Conservation (phyloP, 805 yeast species). For the Candida rishiriensis region DNA sequence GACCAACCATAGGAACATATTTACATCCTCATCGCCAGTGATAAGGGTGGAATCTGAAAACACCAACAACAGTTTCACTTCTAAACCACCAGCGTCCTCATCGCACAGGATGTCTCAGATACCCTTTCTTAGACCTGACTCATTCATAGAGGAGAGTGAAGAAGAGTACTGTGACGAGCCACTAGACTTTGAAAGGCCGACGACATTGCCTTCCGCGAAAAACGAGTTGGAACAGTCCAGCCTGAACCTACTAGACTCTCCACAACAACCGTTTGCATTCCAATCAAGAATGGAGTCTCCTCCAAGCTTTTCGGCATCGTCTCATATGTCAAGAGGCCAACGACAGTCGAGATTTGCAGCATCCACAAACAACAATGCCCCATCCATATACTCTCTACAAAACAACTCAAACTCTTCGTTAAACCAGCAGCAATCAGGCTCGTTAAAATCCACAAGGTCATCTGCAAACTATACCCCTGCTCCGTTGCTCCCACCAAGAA, state of each 20-base stretch:
- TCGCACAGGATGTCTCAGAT: slow-evolving; percentile 7
- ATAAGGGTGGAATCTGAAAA: no score
- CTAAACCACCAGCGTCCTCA: no score
- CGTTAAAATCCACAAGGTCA: slow-evolving; percentile 13
- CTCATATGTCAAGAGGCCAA: background rate
- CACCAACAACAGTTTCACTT: no score
- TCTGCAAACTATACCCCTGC: slow-evolving; percentile 21
- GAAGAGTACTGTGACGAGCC: slow-evolving; percentile 6
- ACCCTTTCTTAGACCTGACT: slow-evolving; percentile 15
- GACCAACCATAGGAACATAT: no score
- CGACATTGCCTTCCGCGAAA: background rate
- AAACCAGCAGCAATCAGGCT: slow-evolving; percentile 7
- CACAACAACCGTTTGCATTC: background rate
- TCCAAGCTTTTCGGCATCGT: background rate
- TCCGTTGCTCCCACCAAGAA: slow-evolving; percentile 16
- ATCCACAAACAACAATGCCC: background rate
- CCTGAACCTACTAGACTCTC: slow-evolving; percentile 1
- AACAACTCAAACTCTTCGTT: slow-evolving; percentile 16
- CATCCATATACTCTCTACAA: slow-evolving; percentile 7
- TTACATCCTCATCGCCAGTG: no score
- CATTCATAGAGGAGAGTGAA: slow-evolving; percentile 16
- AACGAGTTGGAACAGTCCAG: background rate
- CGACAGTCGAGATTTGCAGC: slow-evolving; percentile 5
- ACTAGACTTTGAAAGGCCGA: slow-evolving; percentile 1
- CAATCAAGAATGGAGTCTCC: background rate